phyloP scores from a whole-genome alignment of 805 yeast genomes.

The Metschnikowia orientalis region DNA sequence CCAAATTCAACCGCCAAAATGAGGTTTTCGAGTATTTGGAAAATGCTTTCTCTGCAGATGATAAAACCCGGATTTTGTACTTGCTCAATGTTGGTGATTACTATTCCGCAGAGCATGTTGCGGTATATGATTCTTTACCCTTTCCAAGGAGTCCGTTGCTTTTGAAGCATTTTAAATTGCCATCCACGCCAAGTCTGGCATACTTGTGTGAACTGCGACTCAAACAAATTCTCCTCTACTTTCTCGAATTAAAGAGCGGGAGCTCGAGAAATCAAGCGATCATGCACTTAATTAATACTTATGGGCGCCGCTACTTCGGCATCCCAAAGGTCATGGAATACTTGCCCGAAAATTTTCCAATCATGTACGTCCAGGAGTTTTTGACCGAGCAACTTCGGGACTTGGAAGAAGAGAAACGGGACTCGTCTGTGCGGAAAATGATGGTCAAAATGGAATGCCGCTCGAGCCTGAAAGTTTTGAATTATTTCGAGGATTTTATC shows the following conservation, averaged over 20 bases:
- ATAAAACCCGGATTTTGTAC: slow-evolving; percentile 1
- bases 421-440: slow-evolving; percentile 22
- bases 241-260: slow-evolving; percentile 13
- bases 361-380: slow-evolving; percentile 27
- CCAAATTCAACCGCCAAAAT: not conserved
- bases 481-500: slow-evolving; percentile 1
- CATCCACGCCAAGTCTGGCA: not conserved
- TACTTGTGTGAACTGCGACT: slow-evolving; percentile 9
- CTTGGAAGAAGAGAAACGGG: slow-evolving; percentile 18
- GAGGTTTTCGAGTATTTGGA: slow-evolving; percentile 3
- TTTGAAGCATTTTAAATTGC: slow-evolving; percentile 4
- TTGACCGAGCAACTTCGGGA: slow-evolving; percentile 20
- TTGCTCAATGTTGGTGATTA: slow-evolving; percentile 26
- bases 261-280: slow-evolving; percentile 18
- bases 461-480: slow-evolving; percentile 15
- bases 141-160: slow-evolving; percentile 19
- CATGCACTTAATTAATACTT: slow-evolving; percentile 25
- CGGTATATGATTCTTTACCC: slow-evolving; percentile 21
- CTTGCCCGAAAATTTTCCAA: slow-evolving; percentile 31
- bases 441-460: slow-evolving; percentile 26
- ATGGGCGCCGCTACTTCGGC: slow-evolving; percentile 20
- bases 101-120: slow-evolving; percentile 32
- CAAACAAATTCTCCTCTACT: slow-evolving; percentile 17
- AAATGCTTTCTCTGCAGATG: not conserved
- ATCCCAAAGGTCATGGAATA: slow-evolving; percentile 24